Base-by-base conservation (phyloP, 495 filamentous ascomycete species). In the Lophium mytilinum region DNA sequence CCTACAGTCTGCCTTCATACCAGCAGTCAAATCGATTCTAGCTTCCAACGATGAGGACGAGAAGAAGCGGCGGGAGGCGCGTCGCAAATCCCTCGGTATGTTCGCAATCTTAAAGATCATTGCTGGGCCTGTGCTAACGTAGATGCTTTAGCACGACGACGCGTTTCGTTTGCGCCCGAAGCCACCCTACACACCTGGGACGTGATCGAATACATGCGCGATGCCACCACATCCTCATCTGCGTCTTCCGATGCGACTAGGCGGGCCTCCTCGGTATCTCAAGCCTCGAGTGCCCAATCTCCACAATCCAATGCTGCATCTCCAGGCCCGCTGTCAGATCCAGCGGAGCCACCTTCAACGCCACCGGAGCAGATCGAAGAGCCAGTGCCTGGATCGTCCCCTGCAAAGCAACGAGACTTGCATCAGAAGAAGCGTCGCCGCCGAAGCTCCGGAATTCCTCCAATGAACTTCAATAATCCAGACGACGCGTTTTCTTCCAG, bases 151-250 rank as follows among this genome's bases (percentile, higher is more conserved):
- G 36, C 88, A 35, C 92, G 93, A 71, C 87, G 94, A 64, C 83
- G 93, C 56, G 93, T 99, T 39, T 96, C 92, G 0, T 99, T 99
- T 67, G 93, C 93, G 5, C 93, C 93, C 1, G 93, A 99, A 71
- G 93, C 93, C 12, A 99, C 93, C 9, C 75, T 99, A 35, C 93
- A 99, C 68, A 99, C 93, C 3, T 99, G 95, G 83, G 90, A 96
- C 66, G 91, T 96, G 51, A 81, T 95, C 3, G 92, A 97, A 62
- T 85, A 92, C 53, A 80, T 84, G 57, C 88, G 89, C 57, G 90
- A 95, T 66, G 88, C 87, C 35, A 94, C 89, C 0, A 88, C 86
- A 12, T 94, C 90, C 4, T 30, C 24, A 30, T 90, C 88, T 35
- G 79, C 89, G 9, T 81, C 88, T 8, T 83, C 77, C 0, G 84